Evolutionary conservation across 768 basidiomycete genomes (phyloP).

Genomic region (Russula compacta): DNA sequence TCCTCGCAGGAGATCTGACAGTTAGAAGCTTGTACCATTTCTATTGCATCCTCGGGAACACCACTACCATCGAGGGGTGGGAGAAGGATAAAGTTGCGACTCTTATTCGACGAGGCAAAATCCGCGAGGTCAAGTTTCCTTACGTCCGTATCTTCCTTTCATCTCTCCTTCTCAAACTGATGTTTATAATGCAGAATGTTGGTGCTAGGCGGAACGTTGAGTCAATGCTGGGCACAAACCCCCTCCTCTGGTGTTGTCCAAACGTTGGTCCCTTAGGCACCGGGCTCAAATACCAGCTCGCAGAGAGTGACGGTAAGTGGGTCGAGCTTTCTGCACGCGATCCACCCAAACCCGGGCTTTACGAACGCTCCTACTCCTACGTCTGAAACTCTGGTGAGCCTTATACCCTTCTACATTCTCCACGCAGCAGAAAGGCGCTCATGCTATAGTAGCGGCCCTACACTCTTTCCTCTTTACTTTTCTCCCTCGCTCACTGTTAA

Average conservation of each 20-base stretch:
- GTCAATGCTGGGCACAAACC: constrained; percentile 67
- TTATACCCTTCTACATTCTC: not conserved
- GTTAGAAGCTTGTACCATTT: constrained; percentile 76
- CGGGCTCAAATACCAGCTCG: constrained; percentile 71
- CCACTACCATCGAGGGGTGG: constrained; percentile 95
- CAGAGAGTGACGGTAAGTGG: constrained; percentile 69
- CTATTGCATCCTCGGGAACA: constrained; percentile 64
- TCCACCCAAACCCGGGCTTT: not conserved
- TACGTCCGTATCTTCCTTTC: constrained; percentile 48
- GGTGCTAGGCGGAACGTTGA: constrained; percentile 64
- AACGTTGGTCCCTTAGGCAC: constrained; percentile 46
- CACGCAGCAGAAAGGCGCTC: constrained; percentile 1
- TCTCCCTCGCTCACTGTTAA: not conserved
- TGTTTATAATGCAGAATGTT: constrained; percentile 52
- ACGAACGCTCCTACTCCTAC: not conserved
- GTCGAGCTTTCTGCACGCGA: constrained; percentile 29
- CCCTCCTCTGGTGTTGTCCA: constrained; percentile 82
- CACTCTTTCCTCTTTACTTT: not conserved
- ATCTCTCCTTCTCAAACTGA: not conserved
- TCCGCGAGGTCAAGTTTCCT: constrained; percentile 87
- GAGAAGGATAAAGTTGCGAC: constrained; percentile 94
- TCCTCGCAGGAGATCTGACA: constrained; percentile 14
- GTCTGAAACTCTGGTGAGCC: constrained; percentile 9
- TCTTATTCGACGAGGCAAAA: constrained; percentile 75
- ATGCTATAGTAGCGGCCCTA: not conserved